Evolutionary conservation across 2,329 filamentous ascomycete genomes (phyloP), one percentile per base, ranked within the genome.

Genomic region (Neurospora crassa): DNA sequence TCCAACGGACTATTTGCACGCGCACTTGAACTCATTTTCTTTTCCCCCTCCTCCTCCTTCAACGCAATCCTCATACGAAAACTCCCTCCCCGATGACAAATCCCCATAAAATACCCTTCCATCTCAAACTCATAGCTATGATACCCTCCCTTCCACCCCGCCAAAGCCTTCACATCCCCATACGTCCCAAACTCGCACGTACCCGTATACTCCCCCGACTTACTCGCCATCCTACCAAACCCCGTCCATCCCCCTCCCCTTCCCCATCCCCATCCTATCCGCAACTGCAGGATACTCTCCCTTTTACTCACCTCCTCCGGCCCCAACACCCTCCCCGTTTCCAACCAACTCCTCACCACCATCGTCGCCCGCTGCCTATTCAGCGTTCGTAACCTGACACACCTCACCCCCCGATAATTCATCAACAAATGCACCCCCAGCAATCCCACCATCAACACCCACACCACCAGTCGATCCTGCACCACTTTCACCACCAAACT

Each of bases 351-450:
- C 53, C 88, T 86, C 76, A 94, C 90, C 1, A 97, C 84, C 24
- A 97, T 89, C 68, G 91, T 92, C 1, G 94, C 92, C 43, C 96
- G 88, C 80, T 98, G 94, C 29, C 93, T 87, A 81, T 97, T 98
- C 43, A 98, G 84, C 7, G 89, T 92, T 47, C 88, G n/a, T 87
- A 90, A 93, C 78, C 89, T 90, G 18, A 99, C 94, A 68, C 91
- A 87, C 73, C 91, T 87, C 5, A 99, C 95, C 59, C 94, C 96
- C 42, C 89, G 85, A 80, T 96, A 95, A 80, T 98, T 98, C 76
- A 92, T 94, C 78, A 86, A 87, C 7, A 98, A 86, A 80, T 98
- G 96, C 7, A 92, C 83, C 14, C 88, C 83, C 18, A 97, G 86
- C 24, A 98, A 86, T 2, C 88, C 74, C 0, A 94, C 81, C 82